These are phyloP conservation scores for Zygosaccharomyces pseudobailii DNA, from an alignment of 1,139 yeast genomes.

Conservation along the genomic window DNA sequence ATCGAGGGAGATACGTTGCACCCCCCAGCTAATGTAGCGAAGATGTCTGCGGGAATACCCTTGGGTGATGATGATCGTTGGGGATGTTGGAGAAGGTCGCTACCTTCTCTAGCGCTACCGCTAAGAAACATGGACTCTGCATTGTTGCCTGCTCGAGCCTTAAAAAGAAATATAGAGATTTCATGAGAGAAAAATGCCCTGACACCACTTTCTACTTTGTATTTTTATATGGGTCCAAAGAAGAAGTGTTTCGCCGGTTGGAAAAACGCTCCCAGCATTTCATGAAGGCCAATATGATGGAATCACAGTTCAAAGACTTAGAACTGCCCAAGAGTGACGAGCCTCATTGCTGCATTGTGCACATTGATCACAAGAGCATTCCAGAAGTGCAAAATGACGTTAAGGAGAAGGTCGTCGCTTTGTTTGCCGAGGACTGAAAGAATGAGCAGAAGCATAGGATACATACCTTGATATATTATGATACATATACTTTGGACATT, in stretches of 20 bases:
- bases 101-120: slow-evolving; percentile 36
- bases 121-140: slow-evolving; percentile 36
- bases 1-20: slow-evolving; percentile 86
- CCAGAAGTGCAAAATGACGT: slow-evolving; percentile 41
- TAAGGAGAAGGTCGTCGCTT: slow-evolving; percentile 6
- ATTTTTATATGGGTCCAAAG: slow-evolving; percentile 61
- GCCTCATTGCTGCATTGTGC: slow-evolving; percentile 27
- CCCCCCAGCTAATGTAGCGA: slow-evolving; percentile 65
- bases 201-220: slow-evolving; percentile 52
- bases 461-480: too few relatives aligned
- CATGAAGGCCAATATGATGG: slow-evolving; percentile 82
- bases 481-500: too few relatives aligned
- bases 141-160: slow-evolving; percentile 84
- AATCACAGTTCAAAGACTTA: slow-evolving; percentile 69
- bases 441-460: background rate
- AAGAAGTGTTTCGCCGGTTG: slow-evolving; percentile 57
- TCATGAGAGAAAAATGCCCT: slow-evolving; percentile 39
- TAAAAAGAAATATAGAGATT: slow-evolving; percentile 65
- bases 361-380: slow-evolving; percentile 39
- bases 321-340: slow-evolving; percentile 55
- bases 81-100: slow-evolving; percentile 67
- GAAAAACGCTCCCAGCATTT: slow-evolving; percentile 63
- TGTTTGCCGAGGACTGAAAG: slow-evolving; percentile 4
- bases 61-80: slow-evolving; percentile 84
- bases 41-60: slow-evolving; percentile 79